Evolutionary conservation across 345 rosid species (phyloP), one percentile per base, ranked within the genome.

Genomic region (Viola odorata): DNA sequence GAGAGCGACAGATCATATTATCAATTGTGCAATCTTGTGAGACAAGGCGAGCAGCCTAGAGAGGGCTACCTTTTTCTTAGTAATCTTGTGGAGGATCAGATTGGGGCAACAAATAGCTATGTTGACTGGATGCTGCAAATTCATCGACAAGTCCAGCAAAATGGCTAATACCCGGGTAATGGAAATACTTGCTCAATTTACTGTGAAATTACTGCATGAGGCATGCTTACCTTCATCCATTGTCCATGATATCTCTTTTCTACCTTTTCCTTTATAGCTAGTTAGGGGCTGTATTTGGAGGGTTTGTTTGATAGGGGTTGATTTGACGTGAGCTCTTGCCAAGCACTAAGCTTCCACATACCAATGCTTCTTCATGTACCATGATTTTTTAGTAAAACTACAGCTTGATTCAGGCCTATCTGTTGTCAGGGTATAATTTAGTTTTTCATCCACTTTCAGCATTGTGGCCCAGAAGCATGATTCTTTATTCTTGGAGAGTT

Each of bases 11-110:
- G 68, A 57, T 87, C 96, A 2, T 88, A 85, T 71, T 76, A 91
- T 70, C 96, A 82, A 69, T 71, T 81, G 60, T 72, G 91, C 58
- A 73, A 79, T 64, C 91, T 91, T 51, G 91, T 91, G 13, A 85
- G 99, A 54, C 98, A 95, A 84, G 98, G 99, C 63, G 98, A 95
- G 61, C 99, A 95, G 73, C 98, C 98, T 40, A 82, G 96, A 71
- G 98, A 95, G 82, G 99, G 94, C 41, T 79, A 77, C 64, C 77
- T 88, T 71, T 84, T 95, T 32, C 95, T 88, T 51, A 66, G 82
- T 48, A 84, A 86, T 77, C 91, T 95, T 59, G 69, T 85, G 17
- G 99, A 95, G 76, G 96, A 91, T 73, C 95, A 77, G 78, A 79
- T 74, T 50, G 87, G 87, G 1, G 96, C 96, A 58, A 66, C 80